Conservation (phyloP, 2,329 filamentous ascomycete genomes). For the Rutstroemia sp. region DNA sequence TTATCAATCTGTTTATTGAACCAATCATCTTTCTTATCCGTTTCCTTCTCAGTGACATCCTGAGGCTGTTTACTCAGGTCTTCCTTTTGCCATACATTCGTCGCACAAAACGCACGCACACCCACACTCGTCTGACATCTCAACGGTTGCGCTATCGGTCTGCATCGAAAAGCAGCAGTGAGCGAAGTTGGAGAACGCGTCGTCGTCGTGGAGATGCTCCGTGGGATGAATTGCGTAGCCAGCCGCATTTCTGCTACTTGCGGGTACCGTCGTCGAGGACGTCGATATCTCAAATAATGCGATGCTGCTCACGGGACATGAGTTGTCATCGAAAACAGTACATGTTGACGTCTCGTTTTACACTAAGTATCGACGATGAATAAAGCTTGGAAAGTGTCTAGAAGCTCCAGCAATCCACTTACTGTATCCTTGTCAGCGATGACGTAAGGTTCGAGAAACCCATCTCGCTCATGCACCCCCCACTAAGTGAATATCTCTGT, state of each 20-base stretch:
- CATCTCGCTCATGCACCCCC: neutral
- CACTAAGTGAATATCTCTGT: too few species aligned
- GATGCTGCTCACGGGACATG: neutral
- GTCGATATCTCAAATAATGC: neutral
- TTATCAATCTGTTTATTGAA: constrained; percentile 33
- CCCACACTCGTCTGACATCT: neutral
- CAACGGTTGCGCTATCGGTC: neutral
- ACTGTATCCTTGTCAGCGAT: neutral
- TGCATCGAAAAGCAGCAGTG: neutral
- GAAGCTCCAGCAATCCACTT: neutral
- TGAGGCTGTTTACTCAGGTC: constrained; percentile 13
- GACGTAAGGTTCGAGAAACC: neutral
- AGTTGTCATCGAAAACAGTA: neutral
- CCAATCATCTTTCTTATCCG: constrained; percentile 29
- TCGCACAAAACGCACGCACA: neutral
- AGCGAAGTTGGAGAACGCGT: neutral
- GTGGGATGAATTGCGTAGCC: constrained; percentile 5
- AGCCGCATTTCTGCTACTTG: neutral
- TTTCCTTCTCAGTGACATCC: constrained; percentile 18
- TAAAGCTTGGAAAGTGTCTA: neutral
- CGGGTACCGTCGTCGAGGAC: neutral
- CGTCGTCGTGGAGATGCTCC: neutral
- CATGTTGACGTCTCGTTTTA: neutral
- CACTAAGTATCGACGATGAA: neutral
- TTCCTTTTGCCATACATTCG: neutral